These are phyloP conservation scores for Lathyrus oleraceus DNA, from an alignment of 306 rosid genomes.

Conservation along the genomic window DNA sequence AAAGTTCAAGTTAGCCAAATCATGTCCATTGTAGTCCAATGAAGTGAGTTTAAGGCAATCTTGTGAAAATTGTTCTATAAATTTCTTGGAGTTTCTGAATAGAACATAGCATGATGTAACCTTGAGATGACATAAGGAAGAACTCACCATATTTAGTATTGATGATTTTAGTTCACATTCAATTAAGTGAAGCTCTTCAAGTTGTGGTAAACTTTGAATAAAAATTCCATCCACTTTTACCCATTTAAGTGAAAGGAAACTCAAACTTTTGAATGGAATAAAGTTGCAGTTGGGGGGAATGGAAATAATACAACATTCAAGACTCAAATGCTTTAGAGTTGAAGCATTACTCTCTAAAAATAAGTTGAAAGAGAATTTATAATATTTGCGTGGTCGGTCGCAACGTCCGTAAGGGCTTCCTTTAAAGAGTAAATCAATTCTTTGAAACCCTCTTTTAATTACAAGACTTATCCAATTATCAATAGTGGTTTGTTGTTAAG, in stretches of 20 bases:
- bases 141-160: not conserved
- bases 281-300: not conserved
- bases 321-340: not conserved
- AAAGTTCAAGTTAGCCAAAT: not conserved
- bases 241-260: not conserved
- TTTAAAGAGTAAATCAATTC: not conserved
- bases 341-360: not conserved
- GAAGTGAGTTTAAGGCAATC: constrained; percentile 17
- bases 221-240: not conserved
- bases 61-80: not conserved
- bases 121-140: not conserved
- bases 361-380: not conserved
- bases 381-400: not conserved
- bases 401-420: not conserved
- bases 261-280: not conserved
- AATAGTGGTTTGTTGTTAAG: not conserved
- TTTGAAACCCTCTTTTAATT: not conserved
- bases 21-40: not conserved
- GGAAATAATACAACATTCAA: not conserved
- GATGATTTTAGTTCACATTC: not conserved
- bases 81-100: fast-evolving
- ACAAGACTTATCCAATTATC: not conserved
- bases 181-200: not conserved
- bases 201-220: not conserved
- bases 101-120: fast-evolving